phyloP scores from a whole-genome alignment of 2,329 filamentous ascomycete species.

The Neonectria punicea region DNA sequence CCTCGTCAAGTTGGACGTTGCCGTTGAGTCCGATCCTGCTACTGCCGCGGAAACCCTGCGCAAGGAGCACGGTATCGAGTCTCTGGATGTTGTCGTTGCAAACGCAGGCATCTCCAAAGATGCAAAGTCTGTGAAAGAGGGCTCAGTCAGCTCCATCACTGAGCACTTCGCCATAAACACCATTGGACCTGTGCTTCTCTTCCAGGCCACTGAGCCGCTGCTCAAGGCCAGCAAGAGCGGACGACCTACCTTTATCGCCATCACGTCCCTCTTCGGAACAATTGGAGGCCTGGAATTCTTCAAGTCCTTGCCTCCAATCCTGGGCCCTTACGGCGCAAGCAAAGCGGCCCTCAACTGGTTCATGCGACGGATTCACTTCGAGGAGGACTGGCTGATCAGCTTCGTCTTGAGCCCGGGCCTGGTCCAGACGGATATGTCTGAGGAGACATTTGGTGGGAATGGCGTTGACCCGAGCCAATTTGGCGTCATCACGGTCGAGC shows the following conservation, averaged over 20 bases:
- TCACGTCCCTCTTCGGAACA: conserved; percentile 8
- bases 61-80: neutral
- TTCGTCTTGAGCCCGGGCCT: conserved; percentile 26
- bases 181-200: conserved; percentile 6
- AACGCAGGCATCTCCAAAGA: conserved; percentile 6
- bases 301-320: neutral
- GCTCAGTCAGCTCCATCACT: neutral
- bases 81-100: conserved; percentile 13
- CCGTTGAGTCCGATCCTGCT: neutral
- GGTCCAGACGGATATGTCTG: conserved; percentile 12
- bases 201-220: conserved; percentile 15
- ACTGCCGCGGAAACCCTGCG: neutral
- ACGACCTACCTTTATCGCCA: conserved; percentile 7
- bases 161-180: conserved; percentile 14
- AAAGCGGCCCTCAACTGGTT: conserved; percentile 33
- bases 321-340: conserved; percentile 18
- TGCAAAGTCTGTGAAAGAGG: neutral
- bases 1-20: conserved; percentile 10
- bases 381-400: conserved; percentile 40
- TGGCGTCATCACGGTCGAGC: neutral
- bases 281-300: conserved; percentile 3
- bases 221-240: conserved; percentile 12
- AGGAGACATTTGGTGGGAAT: neutral
- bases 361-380: conserved; percentile 31
- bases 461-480: neutral